Evolutionary conservation across 2,329 filamentous ascomycete genomes (phyloP).

Genomic region (Scopulariopsis brevicaulis): DNA sequence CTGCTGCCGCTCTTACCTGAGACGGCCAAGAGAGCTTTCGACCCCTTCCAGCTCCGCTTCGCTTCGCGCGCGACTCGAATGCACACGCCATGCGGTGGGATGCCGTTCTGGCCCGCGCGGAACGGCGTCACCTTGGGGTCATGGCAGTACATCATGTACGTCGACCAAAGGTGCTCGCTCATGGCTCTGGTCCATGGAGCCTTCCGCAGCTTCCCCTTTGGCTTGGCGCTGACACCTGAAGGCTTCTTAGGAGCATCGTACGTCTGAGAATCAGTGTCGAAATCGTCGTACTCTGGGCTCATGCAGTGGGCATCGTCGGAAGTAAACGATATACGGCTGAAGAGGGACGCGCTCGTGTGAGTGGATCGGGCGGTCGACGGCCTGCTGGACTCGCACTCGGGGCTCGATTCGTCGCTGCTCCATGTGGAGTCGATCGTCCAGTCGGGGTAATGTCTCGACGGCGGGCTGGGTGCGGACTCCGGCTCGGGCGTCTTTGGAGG

Average conservation of each 20-base stretch:
- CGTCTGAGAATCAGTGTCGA: not conserved
- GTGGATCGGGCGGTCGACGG: conserved; percentile 49
- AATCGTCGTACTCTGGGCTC: conserved; percentile 30
- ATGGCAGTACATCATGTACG: conserved; percentile 52
- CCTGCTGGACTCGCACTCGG: conserved; percentile 46
- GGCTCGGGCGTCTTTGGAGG: conserved; percentile 50
- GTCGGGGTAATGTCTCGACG: conserved; percentile 39
- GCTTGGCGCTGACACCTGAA: conserved; percentile 1
- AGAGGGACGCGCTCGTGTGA: conserved; percentile 44
- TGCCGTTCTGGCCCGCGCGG: conserved; percentile 48
- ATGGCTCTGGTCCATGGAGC: conserved; percentile 54
- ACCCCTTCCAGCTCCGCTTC: conserved; percentile 55
- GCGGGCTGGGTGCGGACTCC: conserved; percentile 28
- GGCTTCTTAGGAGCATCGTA: not conserved
- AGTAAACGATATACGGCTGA: conserved; percentile 42
- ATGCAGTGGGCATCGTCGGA: conserved; percentile 44
- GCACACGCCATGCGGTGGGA: conserved; percentile 55
- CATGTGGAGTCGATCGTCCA: conserved; percentile 47
- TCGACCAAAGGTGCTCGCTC: conserved; percentile 55
- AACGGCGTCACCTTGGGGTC: conserved; percentile 59
- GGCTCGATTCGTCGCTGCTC: conserved; percentile 46
- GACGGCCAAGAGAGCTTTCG: conserved; percentile 25
- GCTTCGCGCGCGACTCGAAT: conserved; percentile 54
- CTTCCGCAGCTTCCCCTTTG: conserved; percentile 26
- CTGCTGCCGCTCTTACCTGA: conserved; percentile 37